Base-by-base conservation (phyloP, 257 asterid species). In the Solanum pimpinellifolium region DNA sequence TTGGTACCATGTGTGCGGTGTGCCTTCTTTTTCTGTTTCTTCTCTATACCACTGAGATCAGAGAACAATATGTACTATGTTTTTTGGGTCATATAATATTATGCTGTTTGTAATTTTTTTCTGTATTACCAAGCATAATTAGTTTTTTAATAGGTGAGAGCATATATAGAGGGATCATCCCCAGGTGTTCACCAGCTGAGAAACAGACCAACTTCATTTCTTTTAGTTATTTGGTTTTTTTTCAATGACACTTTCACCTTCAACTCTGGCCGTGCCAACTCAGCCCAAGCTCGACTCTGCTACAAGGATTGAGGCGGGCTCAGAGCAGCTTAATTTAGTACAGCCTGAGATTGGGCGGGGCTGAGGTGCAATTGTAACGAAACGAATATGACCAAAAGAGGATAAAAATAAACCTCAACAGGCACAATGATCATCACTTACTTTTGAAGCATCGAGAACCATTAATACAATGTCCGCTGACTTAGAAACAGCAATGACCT, bases 401-500 rank as follows among this genome's bases (percentile, higher is more conserved):
- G 25, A 47, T 31, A 80, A 49, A 15, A 39, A 29, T 18, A 80
- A 47, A 80, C 42, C 29, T 27, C 46, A 81, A 75, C 56, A 72
- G 35, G 42, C 73, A 37, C 49, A 86, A 27, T 33, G 16, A 42
- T 11, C 35, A 35, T 12, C 37, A 91, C 94, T 90, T 91, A 93
- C 96, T 90, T 93, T 93, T 49, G 96, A 93, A 87, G 96, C 96
- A 87, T 93, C 96, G 8, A 93, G 92, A 89, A 93, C 93, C 96
- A 97, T 97, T 92, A 97, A 88, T 42, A 97, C 99, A 83, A 97
- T 95, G 93, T 97, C 99, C 11, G 99, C 95, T 70, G 98, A 97
- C 91, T 97, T 97, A 86, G 99, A 92, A 68, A 97, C 99, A 49
- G 99, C 99, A 87, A 97, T 97, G 80, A 97, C 99, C 99, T 96